These are phyloP conservation scores for Afroboletus lepidellus DNA, from an alignment of 1,284 basidiomycete genomes.

Conservation along the genomic window DNA sequence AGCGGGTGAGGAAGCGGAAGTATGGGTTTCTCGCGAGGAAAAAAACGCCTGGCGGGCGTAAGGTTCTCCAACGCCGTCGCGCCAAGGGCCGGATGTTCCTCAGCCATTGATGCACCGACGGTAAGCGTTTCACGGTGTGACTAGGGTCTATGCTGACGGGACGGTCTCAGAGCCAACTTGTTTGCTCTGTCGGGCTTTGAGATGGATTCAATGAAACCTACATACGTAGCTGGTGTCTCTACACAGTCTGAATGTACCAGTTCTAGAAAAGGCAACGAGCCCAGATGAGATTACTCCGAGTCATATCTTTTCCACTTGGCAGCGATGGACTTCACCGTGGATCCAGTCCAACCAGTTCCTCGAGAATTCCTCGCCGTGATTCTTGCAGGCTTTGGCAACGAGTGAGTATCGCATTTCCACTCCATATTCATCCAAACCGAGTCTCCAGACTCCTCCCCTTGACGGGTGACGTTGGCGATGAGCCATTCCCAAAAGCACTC, in stretches of 20 bases:
- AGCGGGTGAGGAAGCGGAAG: constrained; percentile 35
- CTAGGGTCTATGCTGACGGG: background rate
- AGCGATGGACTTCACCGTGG: constrained; percentile 63
- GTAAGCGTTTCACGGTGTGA: constrained; percentile 12
- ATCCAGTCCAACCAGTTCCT: constrained; percentile 48
- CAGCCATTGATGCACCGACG: constrained; percentile 34
- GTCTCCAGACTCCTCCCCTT: constrained; percentile 63
- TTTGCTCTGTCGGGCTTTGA: background rate
- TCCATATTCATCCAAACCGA: background rate
- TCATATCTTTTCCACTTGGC: background rate
- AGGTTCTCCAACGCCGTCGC: constrained; percentile 38
- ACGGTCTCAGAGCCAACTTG: background rate
- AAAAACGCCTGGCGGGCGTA: constrained; percentile 32
- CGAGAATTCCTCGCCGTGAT: constrained; percentile 82
- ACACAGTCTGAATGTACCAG: no score
- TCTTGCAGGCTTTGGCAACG: constrained; percentile 84
- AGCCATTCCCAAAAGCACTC: constrained; percentile 80
- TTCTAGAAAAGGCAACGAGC: constrained; percentile 27
- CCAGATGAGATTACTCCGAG: no score
- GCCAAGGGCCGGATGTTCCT: constrained; percentile 42
- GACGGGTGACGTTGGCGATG: constrained; percentile 70
- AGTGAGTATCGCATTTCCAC: constrained; percentile 47
- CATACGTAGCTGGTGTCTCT: background rate
- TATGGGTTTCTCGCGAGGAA: constrained; percentile 34
- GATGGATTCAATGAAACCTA: background rate